Conservation (phyloP, 1,139 yeast species). For the Nakaseomyces bracarensis region DNA sequence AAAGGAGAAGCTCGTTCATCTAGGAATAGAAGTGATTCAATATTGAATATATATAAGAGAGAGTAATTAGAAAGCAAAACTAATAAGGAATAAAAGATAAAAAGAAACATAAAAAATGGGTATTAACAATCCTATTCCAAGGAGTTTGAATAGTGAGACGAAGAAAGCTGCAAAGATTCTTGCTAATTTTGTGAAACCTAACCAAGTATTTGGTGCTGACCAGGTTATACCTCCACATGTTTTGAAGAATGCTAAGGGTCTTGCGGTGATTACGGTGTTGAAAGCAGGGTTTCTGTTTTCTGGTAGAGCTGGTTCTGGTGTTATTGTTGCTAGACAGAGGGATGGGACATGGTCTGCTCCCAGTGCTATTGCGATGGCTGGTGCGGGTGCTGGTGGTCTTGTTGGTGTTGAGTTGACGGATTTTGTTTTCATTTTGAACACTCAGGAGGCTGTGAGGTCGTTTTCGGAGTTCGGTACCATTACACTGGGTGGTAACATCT, state of each 20-base stretch:
- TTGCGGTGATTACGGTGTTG: conserved; percentile 82
- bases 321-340: conserved; percentile 84
- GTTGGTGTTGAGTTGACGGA: conserved; percentile 95
- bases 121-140: conserved; percentile 90
- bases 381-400: conserved; percentile 98
- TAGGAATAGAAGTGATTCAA: too few species aligned
- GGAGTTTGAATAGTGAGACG: conserved; percentile 80
- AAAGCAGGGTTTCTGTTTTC: conserved; percentile 95
- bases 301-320: conserved; percentile 97
- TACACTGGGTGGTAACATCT: conserved; percentile 89
- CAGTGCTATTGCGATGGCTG: conserved; percentile 89
- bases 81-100: not conserved
- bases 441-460: conserved; percentile 81
- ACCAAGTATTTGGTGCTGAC: conserved; percentile 85
- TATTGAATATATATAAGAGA: too few species aligned
- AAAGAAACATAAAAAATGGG: conserved; percentile 39
- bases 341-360: conserved; percentile 99
- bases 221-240: conserved; percentile 85
- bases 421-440: conserved; percentile 86
- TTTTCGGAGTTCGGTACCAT: conserved; percentile 92
- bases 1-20: too few species aligned
- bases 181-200: conserved; percentile 88
- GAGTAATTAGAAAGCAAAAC: not conserved
- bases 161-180: conserved; percentile 95
- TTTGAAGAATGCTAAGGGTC: conserved; percentile 82